These are phyloP conservation scores for Metschnikowia lachancei DNA, from an alignment of 805 yeast genomes.

Conservation along the genomic window DNA sequence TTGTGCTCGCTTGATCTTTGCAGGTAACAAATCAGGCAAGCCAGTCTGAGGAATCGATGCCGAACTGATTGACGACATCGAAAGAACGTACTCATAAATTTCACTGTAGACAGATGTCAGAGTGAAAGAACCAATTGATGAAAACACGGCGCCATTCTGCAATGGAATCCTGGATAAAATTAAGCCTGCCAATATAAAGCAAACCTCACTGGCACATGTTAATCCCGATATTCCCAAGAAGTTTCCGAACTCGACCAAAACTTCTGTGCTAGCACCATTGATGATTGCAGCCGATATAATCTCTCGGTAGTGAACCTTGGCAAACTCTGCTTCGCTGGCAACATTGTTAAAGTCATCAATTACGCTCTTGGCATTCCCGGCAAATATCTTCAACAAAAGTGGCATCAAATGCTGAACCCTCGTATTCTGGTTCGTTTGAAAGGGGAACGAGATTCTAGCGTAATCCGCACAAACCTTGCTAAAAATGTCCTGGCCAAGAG, in stretches of 20 bases:
- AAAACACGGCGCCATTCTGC: slow-evolving; percentile 34
- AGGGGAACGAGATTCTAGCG: slow-evolving; percentile 45
- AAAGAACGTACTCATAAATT: slow-evolving; percentile 57
- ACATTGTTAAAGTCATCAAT: slow-evolving; percentile 47
- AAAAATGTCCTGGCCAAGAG: slow-evolving; percentile 63
- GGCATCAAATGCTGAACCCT: slow-evolving; percentile 48
- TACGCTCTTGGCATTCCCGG: slow-evolving; percentile 57
- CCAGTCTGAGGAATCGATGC: slow-evolving; percentile 36
- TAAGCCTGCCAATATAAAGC: slow-evolving; percentile 47
- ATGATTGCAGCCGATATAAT: slow-evolving; percentile 39
- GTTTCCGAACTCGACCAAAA: slow-evolving; percentile 50
- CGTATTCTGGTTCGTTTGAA: slow-evolving; percentile 37
- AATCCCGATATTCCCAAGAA: slow-evolving; percentile 35
- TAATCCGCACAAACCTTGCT: slow-evolving; percentile 56
- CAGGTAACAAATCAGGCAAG: slow-evolving; percentile 54
- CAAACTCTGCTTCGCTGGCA: slow-evolving; percentile 46
- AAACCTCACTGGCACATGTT: slow-evolving; percentile 42
- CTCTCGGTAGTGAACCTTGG: slow-evolving; percentile 50
- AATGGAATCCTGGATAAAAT: slow-evolving; percentile 35
- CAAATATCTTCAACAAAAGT: slow-evolving; percentile 57
- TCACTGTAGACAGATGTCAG: slow-evolving; percentile 53
- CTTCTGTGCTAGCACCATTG: slow-evolving; percentile 37
- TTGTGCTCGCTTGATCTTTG: slow-evolving; percentile 66
- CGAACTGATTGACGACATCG: slow-evolving; percentile 21
- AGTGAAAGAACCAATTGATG: slow-evolving; percentile 37